Conservation (phyloP, 129 eudicot genomes). For the Centella asiatica region DNA sequence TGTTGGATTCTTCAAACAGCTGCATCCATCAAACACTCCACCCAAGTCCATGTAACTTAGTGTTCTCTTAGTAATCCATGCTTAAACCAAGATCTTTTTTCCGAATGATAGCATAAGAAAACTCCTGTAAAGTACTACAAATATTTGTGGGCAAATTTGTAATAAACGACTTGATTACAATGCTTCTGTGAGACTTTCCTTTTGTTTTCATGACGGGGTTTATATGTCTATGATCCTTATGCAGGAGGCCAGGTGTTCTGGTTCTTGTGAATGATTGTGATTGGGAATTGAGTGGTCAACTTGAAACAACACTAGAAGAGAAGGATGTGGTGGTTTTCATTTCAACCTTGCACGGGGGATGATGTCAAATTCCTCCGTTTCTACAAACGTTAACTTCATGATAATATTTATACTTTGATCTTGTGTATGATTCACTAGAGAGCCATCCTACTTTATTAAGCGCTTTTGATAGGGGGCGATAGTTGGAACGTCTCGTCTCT, state of each 20-base stretch:
- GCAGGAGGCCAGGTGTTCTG: slow-evolving; percentile 95
- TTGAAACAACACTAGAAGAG: slow-evolving; percentile 79
- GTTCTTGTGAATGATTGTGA: slow-evolving; percentile 94
- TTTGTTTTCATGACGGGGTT: background rate
- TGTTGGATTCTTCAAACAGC: too few relatives aligned
- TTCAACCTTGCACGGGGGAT: slow-evolving; percentile 97
- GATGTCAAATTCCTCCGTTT: background rate
- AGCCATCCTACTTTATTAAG: background rate
- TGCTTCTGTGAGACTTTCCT: background rate
- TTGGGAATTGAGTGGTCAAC: slow-evolving; percentile 96
- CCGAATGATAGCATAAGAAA: background rate
- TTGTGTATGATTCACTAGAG: background rate
- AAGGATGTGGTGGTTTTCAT: slow-evolving; percentile 87
- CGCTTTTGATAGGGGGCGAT: background rate
- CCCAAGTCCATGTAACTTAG: too few relatives aligned
- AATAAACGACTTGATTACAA: background rate
- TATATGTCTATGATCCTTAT: background rate
- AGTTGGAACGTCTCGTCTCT: background rate
- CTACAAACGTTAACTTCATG: background rate
- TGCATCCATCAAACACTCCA: too few relatives aligned
- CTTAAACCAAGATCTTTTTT: background rate
- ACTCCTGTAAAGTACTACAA: background rate
- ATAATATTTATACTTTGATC: background rate
- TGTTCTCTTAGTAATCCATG: background rate
- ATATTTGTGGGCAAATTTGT: background rate